phyloP scores from a whole-genome alignment of 371 early-diverging fungal species.

The Phascolomyces articulosus region DNA sequence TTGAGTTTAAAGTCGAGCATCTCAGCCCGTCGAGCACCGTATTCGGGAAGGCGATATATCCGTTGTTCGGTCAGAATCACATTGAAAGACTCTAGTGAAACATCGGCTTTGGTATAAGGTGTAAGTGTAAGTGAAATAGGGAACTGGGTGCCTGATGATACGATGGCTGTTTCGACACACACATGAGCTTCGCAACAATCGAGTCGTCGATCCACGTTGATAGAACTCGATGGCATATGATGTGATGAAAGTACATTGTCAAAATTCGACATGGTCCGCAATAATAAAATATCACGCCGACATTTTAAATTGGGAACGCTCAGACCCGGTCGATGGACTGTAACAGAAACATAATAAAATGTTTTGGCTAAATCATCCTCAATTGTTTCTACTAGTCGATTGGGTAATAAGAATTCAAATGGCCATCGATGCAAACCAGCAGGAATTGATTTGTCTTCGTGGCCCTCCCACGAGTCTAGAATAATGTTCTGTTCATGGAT shows the following conservation, averaged over 20 bases:
- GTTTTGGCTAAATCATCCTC: conserved; percentile 49
- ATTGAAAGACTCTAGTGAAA: conserved; percentile 36
- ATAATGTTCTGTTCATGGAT: conserved; percentile 50
- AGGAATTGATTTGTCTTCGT: conserved; percentile 19
- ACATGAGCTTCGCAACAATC: conserved; percentile 42
- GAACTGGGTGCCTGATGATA: conserved; percentile 50
- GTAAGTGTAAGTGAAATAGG: conserved; percentile 41
- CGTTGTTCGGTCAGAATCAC: conserved; percentile 39
- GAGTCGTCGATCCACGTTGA: conserved; percentile 38
- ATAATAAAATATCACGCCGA: conserved; percentile 38
- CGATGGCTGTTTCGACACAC: conserved; percentile 47
- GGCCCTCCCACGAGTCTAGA: conserved; percentile 25
- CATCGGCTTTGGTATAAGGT: conserved; percentile 39
- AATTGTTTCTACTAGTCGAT: conserved; percentile 43
- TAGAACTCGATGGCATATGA: conserved; percentile 38
- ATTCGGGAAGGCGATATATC: conserved; percentile 48
- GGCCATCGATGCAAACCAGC: conserved; percentile 45
- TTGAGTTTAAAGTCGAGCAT: conserved; percentile 40
- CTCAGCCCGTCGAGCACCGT: conserved; percentile 36
- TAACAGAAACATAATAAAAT: conserved; percentile 36
- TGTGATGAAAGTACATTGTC: conserved; percentile 35
- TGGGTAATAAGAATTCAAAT: conserved; percentile 50
- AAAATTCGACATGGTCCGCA: conserved; percentile 40
- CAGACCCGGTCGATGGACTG: conserved; percentile 42
- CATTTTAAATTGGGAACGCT: conserved; percentile 19